Base-by-base conservation (phyloP, 371 early-diverging fungal genomes). In the Rhizopus arrhizus region DNA sequence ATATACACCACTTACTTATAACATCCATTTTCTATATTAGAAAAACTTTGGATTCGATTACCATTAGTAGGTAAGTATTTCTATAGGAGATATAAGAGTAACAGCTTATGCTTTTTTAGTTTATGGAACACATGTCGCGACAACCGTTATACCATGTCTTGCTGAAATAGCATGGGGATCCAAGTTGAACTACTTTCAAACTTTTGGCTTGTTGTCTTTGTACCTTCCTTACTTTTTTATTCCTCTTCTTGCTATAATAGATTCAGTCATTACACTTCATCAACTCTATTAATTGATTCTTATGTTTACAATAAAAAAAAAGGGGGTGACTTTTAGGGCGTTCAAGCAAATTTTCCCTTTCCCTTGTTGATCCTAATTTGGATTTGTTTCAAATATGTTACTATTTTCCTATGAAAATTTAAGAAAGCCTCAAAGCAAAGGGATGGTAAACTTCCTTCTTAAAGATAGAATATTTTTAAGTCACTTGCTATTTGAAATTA, bases 21-120 rank as follows among this genome's bases (percentile, higher is more conserved):
- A 16, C n/a, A 22, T 38, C 0, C 22, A 8, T 16, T 34, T 45
- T 16, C 2, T 22, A 22, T 22, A 22, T 22, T 60, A 65, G 58
- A 58, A 28, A 66, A 66, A 43, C 22, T 29, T 5, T 66, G 67
- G 67, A n/a, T 66, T 36, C 62, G 67, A n/a, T 62, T 66, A n/a
- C 67, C 67, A 50, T 45, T 66, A 36, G 46, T 55, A 7, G 47
- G 67, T 66, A 59, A 46, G 65, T 58, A 22, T 22, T 22, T 22
- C 22, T 22, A 22, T 22, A 22, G 22, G 2, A 22, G 2, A 22
- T 22, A 22, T 22, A 22, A 22, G 22, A 22, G 22, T 22, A 22
- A 22, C 22, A 22, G 22, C 22, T 22, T 15, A 38, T 7, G 9
- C 3, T 42, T 0, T 47, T 3, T 36, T 54, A 66, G 67, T 66